Evolutionary conservation across 2,329 filamentous ascomycete genomes (phyloP), one percentile per base, ranked within the genome.

Genomic region (Metarhizium rileyi): DNA sequence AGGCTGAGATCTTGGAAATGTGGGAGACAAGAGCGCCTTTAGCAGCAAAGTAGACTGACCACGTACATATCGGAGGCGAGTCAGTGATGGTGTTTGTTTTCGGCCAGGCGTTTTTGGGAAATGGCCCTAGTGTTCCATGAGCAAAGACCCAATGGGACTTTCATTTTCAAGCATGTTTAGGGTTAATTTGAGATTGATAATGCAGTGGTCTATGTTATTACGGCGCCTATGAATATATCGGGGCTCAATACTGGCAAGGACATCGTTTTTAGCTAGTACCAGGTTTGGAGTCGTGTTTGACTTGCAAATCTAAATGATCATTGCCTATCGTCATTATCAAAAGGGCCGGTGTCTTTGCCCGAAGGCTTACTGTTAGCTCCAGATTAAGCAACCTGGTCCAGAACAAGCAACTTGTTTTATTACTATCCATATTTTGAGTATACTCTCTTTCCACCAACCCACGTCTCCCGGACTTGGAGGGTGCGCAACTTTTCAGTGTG

Each of bases 391-490:
- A n/a, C n/a, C n/a, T n/a, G n/a, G n/a, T n/a, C n/a, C n/a, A n/a
- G n/a, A n/a, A n/a, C n/a, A n/a, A n/a, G n/a, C n/a, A n/a, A n/a
- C n/a, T n/a, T n/a, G n/a, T n/a, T n/a, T n/a, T n/a, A n/a, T n/a
- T 8, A 38, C 8, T 23, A 38, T 38, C 18, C 38, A 42, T 42
- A 20, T 25, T 56, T 51, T 1, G 46, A 42, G 47, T 76, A 80
- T 0, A 80, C 76, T 47, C 55, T 67, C 58, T 57, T 71, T 0
- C 83, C 84, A 3, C 69, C 81, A 33, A 87, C 75, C 83, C 83
- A 87, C 0, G 84, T 87, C 68, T 86, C 83, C 53, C 67, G 71
- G 2, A 87, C 81, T 45, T 64, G 70, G 7, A 83, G 58, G 4
- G 65, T 66, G 23, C 78, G 73, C 48, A 86, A 56, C 12, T 70